A percentile compares a stretch with the other conserved stretches of the same genome.
phyloP scores from a whole-genome alignment of 2,329 filamentous ascomycete genomes.

The Talaromyces sp. region DNA sequence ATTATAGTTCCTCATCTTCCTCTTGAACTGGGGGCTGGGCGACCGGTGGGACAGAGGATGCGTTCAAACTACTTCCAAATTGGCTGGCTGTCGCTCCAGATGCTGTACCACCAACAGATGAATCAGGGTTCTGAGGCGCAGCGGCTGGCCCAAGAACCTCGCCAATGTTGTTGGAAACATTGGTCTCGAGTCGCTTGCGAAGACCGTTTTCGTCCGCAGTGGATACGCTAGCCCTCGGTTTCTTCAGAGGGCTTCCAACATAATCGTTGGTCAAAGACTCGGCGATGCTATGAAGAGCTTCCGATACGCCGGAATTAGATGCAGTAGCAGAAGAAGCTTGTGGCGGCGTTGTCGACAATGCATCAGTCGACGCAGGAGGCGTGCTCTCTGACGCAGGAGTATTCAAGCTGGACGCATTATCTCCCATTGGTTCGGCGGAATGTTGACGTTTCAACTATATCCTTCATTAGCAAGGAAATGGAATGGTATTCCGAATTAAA shows the following conservation, averaged over 20 bases:
- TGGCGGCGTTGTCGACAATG: constrained; percentile 32
- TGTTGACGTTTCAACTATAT: constrained; percentile 62
- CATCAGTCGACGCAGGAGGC: constrained; percentile 26
- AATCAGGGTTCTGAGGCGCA: neutral
- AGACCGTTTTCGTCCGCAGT: constrained; percentile 38
- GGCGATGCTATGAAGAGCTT: constrained; percentile 20
- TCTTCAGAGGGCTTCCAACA: constrained; percentile 44
- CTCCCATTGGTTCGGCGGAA: constrained; percentile 52
- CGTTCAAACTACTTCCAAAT: constrained; percentile 13
- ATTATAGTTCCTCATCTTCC: constrained; percentile 8
- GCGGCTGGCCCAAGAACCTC: constrained; percentile 26
- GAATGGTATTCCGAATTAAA: neutral
- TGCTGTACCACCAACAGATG: constrained; percentile 11
- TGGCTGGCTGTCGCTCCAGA: constrained; percentile 5
- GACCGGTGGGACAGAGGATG: neutral
- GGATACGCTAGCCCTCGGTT: constrained; percentile 43
- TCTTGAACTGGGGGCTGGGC: constrained; percentile 3
- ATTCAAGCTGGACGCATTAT: constrained; percentile 37
- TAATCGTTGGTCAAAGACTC: constrained; percentile 30
- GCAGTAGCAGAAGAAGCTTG: constrained; percentile 16
- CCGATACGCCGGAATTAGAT: neutral
- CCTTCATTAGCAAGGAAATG: neutral
- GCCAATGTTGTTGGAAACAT: constrained; percentile 26
- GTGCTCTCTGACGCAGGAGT: constrained; percentile 35
- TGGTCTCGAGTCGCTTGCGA: constrained; percentile 36